Evolutionary conservation across 2,329 filamentous ascomycete genomes (phyloP), one percentile per base, ranked within the genome.

Genomic region (Whalleya microplaca): DNA sequence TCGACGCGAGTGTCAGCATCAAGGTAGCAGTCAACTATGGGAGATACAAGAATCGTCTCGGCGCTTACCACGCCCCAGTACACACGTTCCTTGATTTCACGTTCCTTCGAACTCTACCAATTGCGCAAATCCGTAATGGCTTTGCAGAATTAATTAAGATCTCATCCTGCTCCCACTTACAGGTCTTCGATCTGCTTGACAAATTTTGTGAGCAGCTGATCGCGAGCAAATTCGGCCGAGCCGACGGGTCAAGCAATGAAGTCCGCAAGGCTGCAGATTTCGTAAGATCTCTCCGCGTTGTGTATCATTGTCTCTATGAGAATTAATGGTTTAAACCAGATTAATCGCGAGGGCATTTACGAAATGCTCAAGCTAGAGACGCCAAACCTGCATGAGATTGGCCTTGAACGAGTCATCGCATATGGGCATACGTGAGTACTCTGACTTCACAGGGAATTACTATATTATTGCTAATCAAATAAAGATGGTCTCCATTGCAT

Each of bases 21-120:
- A 90, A 91, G 70, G 88, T 91, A n/a, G 88, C 86, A 12, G 87
- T 91, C 66, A 91, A 91, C 76, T 90, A 90, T 66, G 87, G 86
- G 69, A 84, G 86, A 71, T 89, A 90, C 78, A 91, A 91, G 79
- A 91, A 91, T 74, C 80, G 87, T 12, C 80, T 91, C 0, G 87
- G 87, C 23, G 88, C 87, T 3, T 91, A 91, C 69, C 88, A 91
- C 66, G 87, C 88, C 0, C 88, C 88, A 0, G 79, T 84, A 46
- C 85, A 88, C 68, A 91, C 88, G 0, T 90, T 91, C 76, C 81
- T 91, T 45, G 88, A 91, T 71, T 91, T 90, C 70, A 83, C 80
- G 16, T 91, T 91, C 73, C 76, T 90, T n/a, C 83, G 84, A 45
- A 88, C 85, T 1, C 76, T 91, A 0, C 87, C 88, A 0, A 79